A percentile compares a stretch with the other conserved stretches of the same genome.
These are phyloP conservation scores for Neurospora sp. DNA, from an alignment of 495 filamentous ascomycete species.

Conservation along the genomic window DNA sequence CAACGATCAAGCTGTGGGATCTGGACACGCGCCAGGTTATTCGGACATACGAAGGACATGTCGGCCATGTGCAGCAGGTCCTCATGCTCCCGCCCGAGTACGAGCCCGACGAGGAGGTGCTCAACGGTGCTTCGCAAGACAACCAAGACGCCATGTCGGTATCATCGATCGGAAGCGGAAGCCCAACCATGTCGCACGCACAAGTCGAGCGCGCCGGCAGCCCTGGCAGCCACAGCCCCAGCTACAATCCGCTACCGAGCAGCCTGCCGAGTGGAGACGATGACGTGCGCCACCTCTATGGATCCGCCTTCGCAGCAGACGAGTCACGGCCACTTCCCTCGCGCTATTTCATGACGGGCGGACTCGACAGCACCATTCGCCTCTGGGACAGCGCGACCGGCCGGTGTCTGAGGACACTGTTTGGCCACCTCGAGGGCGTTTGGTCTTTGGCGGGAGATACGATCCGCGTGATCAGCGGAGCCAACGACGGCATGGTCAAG, in stretches of 20 bases:
- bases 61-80: constrained; percentile 90
- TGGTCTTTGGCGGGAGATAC: constrained; percentile 93
- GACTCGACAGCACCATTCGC: constrained; percentile 81
- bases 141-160: constrained; percentile 44
- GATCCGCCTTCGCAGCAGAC: constrained; percentile 43
- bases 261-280: constrained; percentile 19
- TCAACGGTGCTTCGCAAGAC: constrained; percentile 40
- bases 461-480: constrained; percentile 76
- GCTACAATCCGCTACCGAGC: background rate
- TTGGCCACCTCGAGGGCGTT: constrained; percentile 91
- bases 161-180: constrained; percentile 27
- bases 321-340: constrained; percentile 60
- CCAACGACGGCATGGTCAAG: constrained; percentile 91
- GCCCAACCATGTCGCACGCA: constrained; percentile 17
- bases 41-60: constrained; percentile 79
- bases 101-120: constrained; percentile 63
- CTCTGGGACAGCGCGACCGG: constrained; percentile 86
- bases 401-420: constrained; percentile 78
- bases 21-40: constrained; percentile 72
- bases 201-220: constrained; percentile 6
- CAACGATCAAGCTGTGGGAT: constrained; percentile 63
- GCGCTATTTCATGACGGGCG: constrained; percentile 83
- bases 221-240: constrained; percentile 2
- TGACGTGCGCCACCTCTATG: constrained; percentile 42
- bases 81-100: constrained; percentile 73